phyloP scores from a whole-genome alignment of 2,329 filamentous ascomycete genomes.

The Colletotrichum sp. region DNA sequence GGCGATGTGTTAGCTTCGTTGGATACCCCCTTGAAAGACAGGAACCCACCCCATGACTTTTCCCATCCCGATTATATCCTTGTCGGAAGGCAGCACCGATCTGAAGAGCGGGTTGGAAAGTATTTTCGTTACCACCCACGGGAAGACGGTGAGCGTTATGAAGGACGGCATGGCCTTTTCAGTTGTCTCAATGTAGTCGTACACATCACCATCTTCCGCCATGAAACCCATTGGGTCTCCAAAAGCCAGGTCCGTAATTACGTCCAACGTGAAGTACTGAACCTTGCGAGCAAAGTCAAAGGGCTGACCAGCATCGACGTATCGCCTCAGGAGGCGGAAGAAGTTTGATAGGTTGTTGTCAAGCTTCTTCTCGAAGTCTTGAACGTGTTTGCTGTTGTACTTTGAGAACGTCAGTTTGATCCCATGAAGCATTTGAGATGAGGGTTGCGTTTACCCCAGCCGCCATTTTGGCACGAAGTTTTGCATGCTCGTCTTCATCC shows the following conservation, averaged over 20 bases:
- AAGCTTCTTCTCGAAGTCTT: slow-evolving; percentile 50
- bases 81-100: slow-evolving; percentile 41
- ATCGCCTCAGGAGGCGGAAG: slow-evolving; percentile 45
- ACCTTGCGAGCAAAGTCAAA: slow-evolving; percentile 52
- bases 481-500: slow-evolving; percentile 47
- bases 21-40: slow-evolving; percentile 20
- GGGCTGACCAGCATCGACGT: slow-evolving; percentile 39
- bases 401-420: not conserved
- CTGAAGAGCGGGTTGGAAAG: slow-evolving; percentile 44
- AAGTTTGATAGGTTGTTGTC: slow-evolving; percentile 50
- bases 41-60: slow-evolving; percentile 49
- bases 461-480: slow-evolving; percentile 52
- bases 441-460: slow-evolving; percentile 45
- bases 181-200: slow-evolving; percentile 49
- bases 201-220: slow-evolving; percentile 47
- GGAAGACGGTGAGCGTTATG: slow-evolving; percentile 45
- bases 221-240: slow-evolving; percentile 52
- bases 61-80: slow-evolving; percentile 40
- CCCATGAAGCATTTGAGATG: fast-evolving
- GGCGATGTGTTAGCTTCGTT: slow-evolving; percentile 29
- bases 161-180: slow-evolving; percentile 46
- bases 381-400: slow-evolving; percentile 59
- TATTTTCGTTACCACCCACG: slow-evolving; percentile 40
- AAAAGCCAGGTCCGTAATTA: slow-evolving; percentile 56
- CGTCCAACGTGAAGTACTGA: slow-evolving; percentile 58